Conservation (phyloP, 2,329 filamentous ascomycete genomes). For the Penicillium concentricum region DNA sequence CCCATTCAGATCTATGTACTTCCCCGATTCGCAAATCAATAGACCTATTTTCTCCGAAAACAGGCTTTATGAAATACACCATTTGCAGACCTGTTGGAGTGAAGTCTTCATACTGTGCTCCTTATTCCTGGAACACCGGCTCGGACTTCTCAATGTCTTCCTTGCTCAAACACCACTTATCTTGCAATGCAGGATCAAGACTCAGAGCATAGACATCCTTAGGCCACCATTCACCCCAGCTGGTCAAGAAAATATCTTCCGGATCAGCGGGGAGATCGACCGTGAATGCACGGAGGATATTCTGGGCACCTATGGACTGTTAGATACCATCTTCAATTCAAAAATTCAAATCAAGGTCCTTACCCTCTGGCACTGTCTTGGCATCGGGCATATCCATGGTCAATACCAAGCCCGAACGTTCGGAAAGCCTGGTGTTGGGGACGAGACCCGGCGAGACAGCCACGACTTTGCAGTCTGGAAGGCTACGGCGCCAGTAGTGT, state of each 20-base stretch:
- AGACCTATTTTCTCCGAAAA: neutral
- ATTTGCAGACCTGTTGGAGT: neutral
- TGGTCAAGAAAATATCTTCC: conserved; percentile 28
- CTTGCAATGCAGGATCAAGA: conserved; percentile 20
- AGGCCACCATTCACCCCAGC: conserved; percentile 32
- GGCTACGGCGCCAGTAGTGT: conserved; percentile 25
- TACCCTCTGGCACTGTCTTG: conserved; percentile 26
- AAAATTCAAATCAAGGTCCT: neutral
- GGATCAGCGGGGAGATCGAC: conserved; percentile 22
- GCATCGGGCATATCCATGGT: conserved; percentile 26
- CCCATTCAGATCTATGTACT: neutral
- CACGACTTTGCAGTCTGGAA: conserved; percentile 22
- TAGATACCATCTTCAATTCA: neutral
- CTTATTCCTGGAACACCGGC: conserved; percentile 1
- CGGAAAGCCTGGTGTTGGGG: conserved; percentile 21
- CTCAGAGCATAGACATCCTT: conserved; percentile 24
- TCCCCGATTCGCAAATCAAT: no score
- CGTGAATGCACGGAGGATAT: conserved; percentile 22
- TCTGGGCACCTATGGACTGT: conserved; percentile 21
- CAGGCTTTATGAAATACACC: no score
- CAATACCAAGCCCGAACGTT: conserved; percentile 10
- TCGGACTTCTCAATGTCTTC: conserved; percentile 25
- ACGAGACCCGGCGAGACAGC: conserved; percentile 27
- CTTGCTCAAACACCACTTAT: conserved; percentile 26
- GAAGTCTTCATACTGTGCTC: neutral